These are phyloP conservation scores for Vitis riparia DNA, from an alignment of 164 flowering plant genomes.

Conservation along the genomic window DNA sequence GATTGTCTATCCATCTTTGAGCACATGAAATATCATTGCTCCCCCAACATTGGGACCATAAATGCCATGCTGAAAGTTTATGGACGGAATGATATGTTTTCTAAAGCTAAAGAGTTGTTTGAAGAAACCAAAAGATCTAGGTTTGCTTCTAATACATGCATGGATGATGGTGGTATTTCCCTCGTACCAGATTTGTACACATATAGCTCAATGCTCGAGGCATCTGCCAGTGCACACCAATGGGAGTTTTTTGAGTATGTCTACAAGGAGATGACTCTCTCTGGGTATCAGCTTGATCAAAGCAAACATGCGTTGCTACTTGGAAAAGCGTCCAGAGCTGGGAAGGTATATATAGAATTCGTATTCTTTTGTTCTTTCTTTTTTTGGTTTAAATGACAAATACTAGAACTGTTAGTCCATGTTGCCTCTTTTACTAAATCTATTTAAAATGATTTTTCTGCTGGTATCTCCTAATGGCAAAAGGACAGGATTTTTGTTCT, in stretches of 20 bases:
- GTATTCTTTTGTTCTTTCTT: background rate
- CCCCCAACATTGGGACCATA: slow-evolving; percentile 77
- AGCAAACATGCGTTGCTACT: slow-evolving; percentile 60
- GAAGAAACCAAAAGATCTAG: slow-evolving; percentile 46
- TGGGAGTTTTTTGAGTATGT: slow-evolving; percentile 97
- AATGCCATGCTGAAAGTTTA: slow-evolving; percentile 86
- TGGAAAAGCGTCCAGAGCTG: slow-evolving; percentile 83
- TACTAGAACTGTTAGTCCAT: background rate
- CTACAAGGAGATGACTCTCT: slow-evolving; percentile 80
- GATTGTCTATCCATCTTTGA: slow-evolving; percentile 70
- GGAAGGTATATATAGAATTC: slow-evolving; percentile 53
- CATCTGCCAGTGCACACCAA: slow-evolving; percentile 74
- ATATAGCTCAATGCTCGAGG: slow-evolving; percentile 71
- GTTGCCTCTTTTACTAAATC: background rate
- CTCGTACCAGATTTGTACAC: slow-evolving; percentile 63
- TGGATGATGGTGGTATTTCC: slow-evolving; percentile 6
- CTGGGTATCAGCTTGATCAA: slow-evolving; percentile 72
- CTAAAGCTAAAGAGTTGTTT: slow-evolving; percentile 74
- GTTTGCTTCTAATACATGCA: slow-evolving; percentile 6
- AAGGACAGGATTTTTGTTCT: background rate
- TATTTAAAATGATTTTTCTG: background rate
- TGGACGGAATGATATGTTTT: slow-evolving; percentile 77
- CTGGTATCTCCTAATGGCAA: background rate
- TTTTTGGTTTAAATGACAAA: background rate
- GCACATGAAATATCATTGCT: slow-evolving; percentile 52